Evolutionary conservation across 306 rosid species (phyloP).

Genomic region (Rosa rugosa): DNA sequence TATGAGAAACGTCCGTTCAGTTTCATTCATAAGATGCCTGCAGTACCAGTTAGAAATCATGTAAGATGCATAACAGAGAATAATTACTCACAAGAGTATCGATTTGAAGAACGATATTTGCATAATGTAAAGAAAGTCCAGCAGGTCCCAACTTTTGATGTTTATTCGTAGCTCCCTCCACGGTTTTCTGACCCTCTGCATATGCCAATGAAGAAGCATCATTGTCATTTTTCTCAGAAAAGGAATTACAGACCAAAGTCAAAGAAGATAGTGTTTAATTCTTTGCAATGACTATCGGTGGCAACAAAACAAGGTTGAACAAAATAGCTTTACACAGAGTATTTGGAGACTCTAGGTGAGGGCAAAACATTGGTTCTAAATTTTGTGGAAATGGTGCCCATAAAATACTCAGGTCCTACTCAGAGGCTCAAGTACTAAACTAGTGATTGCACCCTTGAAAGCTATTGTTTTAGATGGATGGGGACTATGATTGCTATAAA

Average conservation of each 20-base stretch:
- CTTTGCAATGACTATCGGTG: not conserved
- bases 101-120: constrained; percentile 80
- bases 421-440: not conserved
- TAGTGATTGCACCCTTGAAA: not conserved
- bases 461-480: not conserved
- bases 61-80: constrained; percentile 19
- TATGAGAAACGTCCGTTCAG: not conserved
- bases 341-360: not conserved
- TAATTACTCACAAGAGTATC: constrained; percentile 74
- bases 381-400: not conserved
- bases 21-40: not conserved
- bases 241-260: not conserved
- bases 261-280: not conserved
- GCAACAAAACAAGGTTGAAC: not conserved
- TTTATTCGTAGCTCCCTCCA: constrained; percentile 36
- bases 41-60: not conserved
- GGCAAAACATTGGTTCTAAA: not conserved
- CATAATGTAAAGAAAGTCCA: constrained; percentile 85
- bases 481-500: not conserved
- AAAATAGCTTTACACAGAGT: not conserved
- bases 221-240: not conserved
- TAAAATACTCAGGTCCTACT: not conserved
- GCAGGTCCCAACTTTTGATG: constrained; percentile 75
- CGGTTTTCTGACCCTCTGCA: constrained; percentile 53
- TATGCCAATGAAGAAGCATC: constrained; percentile 17